Conservation (phyloP, 129 eudicot species). For the Saposhnikovia divaricata region DNA sequence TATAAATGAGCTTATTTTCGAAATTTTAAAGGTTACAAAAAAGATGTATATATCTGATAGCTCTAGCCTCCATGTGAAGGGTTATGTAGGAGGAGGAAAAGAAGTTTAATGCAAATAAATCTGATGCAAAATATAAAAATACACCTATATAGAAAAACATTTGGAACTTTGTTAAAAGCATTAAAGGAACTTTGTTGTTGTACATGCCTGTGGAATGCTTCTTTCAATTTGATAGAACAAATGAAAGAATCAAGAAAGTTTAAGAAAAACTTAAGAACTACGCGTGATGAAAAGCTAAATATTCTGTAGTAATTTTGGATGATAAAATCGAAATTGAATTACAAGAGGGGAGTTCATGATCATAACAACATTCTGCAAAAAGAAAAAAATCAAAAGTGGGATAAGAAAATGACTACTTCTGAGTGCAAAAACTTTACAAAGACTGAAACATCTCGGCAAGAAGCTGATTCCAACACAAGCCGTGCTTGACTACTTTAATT, state of each 20-base stretch:
- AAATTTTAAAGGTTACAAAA: neutral
- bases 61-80: constrained; percentile 19
- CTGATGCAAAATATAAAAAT: neutral
- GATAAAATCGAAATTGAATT: constrained; percentile 2
- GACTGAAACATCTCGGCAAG: neutral
- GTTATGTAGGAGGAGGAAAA: neutral
- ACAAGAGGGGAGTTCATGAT: constrained; percentile 1
- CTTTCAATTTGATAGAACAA: constrained; percentile 28
- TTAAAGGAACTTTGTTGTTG: neutral
- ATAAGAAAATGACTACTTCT: neutral
- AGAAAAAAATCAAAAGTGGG: neutral
- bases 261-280: constrained; percentile 22
- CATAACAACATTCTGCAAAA: constrained; percentile 7
- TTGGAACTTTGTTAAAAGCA: constrained; percentile 11
- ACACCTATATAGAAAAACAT: constrained; percentile 22
- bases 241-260: constrained; percentile 26
- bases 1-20: too few relatives aligned
- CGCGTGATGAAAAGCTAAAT: constrained; percentile 23
- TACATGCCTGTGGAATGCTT: constrained; percentile 31
- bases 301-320: constrained; percentile 25
- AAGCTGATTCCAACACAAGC: neutral
- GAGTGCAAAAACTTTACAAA: neutral
- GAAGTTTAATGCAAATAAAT: constrained; percentile 7
- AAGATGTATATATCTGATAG: neutral
- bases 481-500: constrained; percentile 2